Evolutionary conservation across 2,329 filamentous ascomycete genomes (phyloP).

Genomic region (Paradendryphiella salina): DNA sequence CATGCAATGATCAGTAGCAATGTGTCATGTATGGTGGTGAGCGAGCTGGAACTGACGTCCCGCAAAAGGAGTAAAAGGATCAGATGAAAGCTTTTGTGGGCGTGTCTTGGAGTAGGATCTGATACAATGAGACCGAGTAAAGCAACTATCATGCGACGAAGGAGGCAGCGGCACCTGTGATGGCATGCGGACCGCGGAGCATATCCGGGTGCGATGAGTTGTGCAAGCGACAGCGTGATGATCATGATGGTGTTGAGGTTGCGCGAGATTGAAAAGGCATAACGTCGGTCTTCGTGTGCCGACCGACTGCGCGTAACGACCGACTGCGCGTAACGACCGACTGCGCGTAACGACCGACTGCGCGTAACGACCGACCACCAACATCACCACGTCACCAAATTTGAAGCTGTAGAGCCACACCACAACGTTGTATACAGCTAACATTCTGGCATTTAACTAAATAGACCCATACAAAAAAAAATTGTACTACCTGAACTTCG

Average conservation of each 20-base stretch:
- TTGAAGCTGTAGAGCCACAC: too few species aligned
- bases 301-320: too few species aligned
- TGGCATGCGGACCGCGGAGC: not conserved
- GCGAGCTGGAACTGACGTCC: not conserved
- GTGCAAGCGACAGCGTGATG: not conserved
- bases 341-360: too few species aligned
- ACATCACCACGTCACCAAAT: too few species aligned
- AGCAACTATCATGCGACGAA: not conserved
- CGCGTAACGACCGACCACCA: too few species aligned
- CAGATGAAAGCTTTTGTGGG: not conserved
- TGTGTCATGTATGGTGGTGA: constrained; percentile 8
- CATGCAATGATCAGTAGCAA: not conserved
- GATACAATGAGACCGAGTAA: not conserved
- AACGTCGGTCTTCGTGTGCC: constrained; percentile 12
- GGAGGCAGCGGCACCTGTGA: too few species aligned
- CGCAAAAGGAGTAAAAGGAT: not conserved
- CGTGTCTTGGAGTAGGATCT: not conserved
- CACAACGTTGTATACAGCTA: too few species aligned
- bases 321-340: constrained; percentile 18
- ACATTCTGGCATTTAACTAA: too few species aligned
- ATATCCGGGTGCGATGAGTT: not conserved
- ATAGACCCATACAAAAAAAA: too few species aligned
- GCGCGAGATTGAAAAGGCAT: not conserved
- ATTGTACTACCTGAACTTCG: too few species aligned
- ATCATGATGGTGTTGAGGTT: not conserved